These are phyloP conservation scores for Sambucus nigra DNA, from an alignment of 129 eudicot species.

Conservation along the genomic window DNA sequence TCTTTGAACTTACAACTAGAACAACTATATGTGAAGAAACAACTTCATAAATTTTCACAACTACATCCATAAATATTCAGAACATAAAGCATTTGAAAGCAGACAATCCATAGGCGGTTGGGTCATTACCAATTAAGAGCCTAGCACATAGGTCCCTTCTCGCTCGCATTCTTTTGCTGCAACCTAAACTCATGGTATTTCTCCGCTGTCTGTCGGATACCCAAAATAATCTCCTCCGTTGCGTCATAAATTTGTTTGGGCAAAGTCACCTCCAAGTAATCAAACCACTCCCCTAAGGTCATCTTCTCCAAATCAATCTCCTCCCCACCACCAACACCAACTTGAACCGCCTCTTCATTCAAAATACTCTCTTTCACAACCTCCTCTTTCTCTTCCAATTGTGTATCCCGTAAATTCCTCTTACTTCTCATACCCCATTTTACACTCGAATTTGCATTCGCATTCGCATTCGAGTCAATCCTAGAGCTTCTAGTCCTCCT, in stretches of 20 bases:
- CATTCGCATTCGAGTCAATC: no score
- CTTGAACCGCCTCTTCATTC: conserved; percentile 18
- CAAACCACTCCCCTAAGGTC: conserved; percentile 70
- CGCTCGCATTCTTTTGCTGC: conserved; percentile 33
- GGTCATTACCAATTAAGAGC: neutral
- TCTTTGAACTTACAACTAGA: no score
- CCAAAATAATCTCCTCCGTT: conserved; percentile 28
- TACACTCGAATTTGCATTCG: conserved; percentile 14
- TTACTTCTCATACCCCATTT: conserved; percentile 18
- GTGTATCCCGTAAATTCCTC: conserved; percentile 5
- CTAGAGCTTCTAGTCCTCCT: neutral
- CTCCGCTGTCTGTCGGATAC: conserved; percentile 30
- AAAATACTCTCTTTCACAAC: conserved; percentile 7
- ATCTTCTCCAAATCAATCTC: conserved; percentile 52
- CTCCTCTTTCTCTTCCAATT: conserved; percentile 1
- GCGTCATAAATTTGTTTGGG: conserved; percentile 46
- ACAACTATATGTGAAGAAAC: neutral
- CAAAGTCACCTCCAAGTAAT: conserved; percentile 46
- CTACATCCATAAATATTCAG: neutral
- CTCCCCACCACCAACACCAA: conserved; percentile 6
- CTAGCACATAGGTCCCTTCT: conserved; percentile 3
- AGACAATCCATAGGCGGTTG: neutral
- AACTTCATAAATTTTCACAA: neutral
- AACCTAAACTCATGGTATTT: conserved; percentile 34
- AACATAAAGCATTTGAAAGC: neutral